These are phyloP conservation scores for Trypanosoma boissoni DNA, from an alignment of 208 protist species.

Conservation along the genomic window DNA sequence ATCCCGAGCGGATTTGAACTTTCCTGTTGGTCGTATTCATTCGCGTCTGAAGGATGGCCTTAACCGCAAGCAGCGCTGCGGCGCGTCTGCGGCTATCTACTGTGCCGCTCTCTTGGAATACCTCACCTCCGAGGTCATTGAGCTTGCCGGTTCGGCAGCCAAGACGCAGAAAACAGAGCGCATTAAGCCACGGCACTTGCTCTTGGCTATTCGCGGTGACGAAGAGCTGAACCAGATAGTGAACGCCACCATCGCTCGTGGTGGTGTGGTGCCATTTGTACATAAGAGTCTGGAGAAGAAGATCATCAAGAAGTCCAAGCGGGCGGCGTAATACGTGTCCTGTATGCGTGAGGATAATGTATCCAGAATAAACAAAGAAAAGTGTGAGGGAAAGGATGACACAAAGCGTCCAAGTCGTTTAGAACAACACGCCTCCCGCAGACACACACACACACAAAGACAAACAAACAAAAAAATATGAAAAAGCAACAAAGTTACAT, in stretches of 20 bases:
- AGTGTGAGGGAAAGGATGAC: constrained; percentile 1
- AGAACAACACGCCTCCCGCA: too few relatives aligned
- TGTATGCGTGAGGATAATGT: not conserved
- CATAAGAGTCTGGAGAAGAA: constrained; percentile 91
- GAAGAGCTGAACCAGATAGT: constrained; percentile 99
- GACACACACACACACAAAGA: too few relatives aligned
- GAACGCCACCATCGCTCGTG: constrained; percentile 90
- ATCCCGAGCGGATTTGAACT: constrained; percentile 89
- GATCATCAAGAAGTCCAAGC: constrained; percentile 90
- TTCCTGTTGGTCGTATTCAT: constrained; percentile 99
- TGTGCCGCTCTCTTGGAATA: constrained; percentile 98
- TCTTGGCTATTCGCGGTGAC: constrained; percentile 98
- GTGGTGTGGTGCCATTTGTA: constrained; percentile 88
- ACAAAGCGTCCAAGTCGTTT: too few relatives aligned
- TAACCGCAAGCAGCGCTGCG: constrained; percentile 94
- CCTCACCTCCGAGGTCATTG: constrained; percentile 98
- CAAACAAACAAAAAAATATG: too few relatives aligned
- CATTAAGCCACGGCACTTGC: constrained; percentile 98
- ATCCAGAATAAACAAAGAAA: constrained; percentile 18
- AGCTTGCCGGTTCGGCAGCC: constrained; percentile 97
- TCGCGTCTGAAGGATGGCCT: constrained; percentile 96
- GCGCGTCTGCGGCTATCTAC: constrained; percentile 98
- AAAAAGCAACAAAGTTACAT: too few relatives aligned
- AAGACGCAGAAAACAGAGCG: constrained; percentile 97
- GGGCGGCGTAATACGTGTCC: constrained; percentile 57